Evolutionary conservation across 176 grass and related monocot genomes (phyloP), one percentile per base, ranked within the genome.

Genomic region (Cymbopogon citratus): DNA sequence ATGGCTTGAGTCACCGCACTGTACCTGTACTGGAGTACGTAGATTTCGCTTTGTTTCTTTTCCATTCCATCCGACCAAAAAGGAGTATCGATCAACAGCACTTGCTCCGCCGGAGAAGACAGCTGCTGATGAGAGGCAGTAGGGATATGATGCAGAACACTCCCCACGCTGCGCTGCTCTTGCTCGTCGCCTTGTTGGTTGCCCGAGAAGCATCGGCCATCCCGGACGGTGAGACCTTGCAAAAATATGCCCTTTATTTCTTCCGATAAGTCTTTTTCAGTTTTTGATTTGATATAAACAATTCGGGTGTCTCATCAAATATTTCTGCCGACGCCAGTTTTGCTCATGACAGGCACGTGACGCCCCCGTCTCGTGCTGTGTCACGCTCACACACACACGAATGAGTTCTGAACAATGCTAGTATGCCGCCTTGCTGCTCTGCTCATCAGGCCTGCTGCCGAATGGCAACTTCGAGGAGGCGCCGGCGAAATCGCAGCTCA

Each of bases 391-490:
- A n/a, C n/a, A n/a, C 31, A 33, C 31, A 33, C 31, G 3, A 33
- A 33, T 33, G 31, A 33, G 31, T 33, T 48, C 46, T 61, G 48
- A 60, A 54, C 23, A 24, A 3, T 51, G 57, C 62, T 69, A n/a
- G n/a, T n/a, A n/a, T n/a, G n/a, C n/a, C n/a, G 36, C 67, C 23
- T 15, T 9, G 44, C 7, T 40, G 5, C 70, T 33, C 26, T 19
- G 26, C 26, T 12, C 43, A n/a, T 48, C 43, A 91, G 90, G 90
- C 12, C 44, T 92, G 21, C 11, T 89, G 15, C 86, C 91, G 9
- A 92, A 93, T 6, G 91, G 91, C 18, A 71, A 85, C 67, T 93
- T 93, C 52, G 85, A 93, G 78, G 26, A 40, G 0, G 78, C 73
- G 16, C 87, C 87, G 25, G 56, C 25, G 35, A 52, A 29, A 28